A percentile compares a stretch with the other conserved stretches of the same genome.
Conservation (phyloP, 306 rosid genomes). For the Spatholobus suberectus region DNA sequence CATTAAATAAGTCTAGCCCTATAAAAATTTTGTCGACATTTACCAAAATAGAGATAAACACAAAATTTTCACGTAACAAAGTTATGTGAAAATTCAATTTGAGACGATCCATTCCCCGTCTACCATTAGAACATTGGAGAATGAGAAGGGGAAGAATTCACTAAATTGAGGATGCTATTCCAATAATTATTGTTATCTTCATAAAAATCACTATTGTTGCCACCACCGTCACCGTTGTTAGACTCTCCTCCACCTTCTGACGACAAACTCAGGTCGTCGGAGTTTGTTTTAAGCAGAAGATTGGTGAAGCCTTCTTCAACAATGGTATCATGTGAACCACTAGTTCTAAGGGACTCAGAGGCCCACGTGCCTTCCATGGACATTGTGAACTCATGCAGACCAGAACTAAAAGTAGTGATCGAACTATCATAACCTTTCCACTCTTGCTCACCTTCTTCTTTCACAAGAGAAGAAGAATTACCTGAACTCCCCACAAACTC, state of each 20-base stretch:
- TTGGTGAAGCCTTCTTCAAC: constrained; percentile 88
- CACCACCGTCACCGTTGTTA: constrained; percentile 44
- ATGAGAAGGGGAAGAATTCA: constrained; percentile 84
- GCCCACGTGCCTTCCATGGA: constrained; percentile 70
- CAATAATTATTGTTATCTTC: constrained; percentile 95
- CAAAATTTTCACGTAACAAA: not conserved
- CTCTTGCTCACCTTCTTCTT: constrained; percentile 67
- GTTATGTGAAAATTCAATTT: not conserved
- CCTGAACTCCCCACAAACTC: constrained; percentile 83
- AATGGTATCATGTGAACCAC: constrained; percentile 40
- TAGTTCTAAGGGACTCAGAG: constrained; percentile 47
- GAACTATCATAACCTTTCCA: constrained; percentile 72
- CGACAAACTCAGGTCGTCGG: constrained; percentile 68
- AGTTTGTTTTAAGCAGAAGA: constrained; percentile 76
- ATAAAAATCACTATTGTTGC: constrained; percentile 48
- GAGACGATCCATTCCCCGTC: not conserved
- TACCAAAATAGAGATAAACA: not conserved
- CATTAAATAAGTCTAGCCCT: not conserved
- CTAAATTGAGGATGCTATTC: constrained; percentile 93
- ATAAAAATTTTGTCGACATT: not conserved
- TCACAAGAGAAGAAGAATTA: constrained; percentile 53
- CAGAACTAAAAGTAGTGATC: constrained; percentile 46
- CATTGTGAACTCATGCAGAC: constrained; percentile 61
- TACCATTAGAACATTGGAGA: constrained; percentile 70
- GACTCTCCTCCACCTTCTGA: constrained; percentile 73